Conservation (phyloP, 2,329 filamentous ascomycete genomes). For the Colletotrichum scovillei region DNA sequence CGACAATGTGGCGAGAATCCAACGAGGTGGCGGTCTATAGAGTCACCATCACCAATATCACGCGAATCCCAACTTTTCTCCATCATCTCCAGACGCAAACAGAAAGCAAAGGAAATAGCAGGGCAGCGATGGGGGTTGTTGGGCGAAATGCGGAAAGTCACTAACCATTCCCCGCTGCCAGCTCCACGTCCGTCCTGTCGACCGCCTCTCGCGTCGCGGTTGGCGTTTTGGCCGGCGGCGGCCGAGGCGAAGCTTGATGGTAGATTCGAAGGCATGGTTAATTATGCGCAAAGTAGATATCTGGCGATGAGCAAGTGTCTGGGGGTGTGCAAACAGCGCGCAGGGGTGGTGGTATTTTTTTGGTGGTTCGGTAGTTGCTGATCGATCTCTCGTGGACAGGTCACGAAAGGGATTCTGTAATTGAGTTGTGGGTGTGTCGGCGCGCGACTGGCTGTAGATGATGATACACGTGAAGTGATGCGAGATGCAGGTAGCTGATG, state of each 20-base stretch:
- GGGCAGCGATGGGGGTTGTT: background rate
- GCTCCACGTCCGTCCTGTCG: conserved; percentile 67
- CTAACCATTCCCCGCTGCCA: conserved; percentile 79
- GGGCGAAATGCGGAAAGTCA: conserved; percentile 38
- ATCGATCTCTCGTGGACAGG: conserved; percentile 34
- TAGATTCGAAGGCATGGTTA: conserved; percentile 76
- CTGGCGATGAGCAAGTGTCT: conserved; percentile 9
- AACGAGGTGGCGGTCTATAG: background rate
- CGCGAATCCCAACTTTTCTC: background rate
- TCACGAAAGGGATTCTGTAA: conserved; percentile 28
- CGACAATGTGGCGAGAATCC: conserved; percentile 14
- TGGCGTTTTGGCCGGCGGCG: conserved; percentile 79
- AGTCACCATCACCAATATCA: background rate
- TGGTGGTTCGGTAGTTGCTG: conserved; percentile 22
- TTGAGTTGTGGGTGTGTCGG: conserved; percentile 19
- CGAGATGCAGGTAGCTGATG: conserved; percentile 33
- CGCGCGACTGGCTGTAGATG: conserved; percentile 19
- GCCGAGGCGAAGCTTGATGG: conserved; percentile 88
- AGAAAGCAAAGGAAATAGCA: background rate
- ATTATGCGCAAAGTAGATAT: conserved; percentile 31
- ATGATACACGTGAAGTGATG: conserved; percentile 33
- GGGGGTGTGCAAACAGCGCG: conserved; percentile 21
- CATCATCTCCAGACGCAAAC: background rate
- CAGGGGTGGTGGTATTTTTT: conserved; percentile 14
- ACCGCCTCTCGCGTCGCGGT: conserved; percentile 68